These are phyloP conservation scores for Monilinia aucupariae DNA, from an alignment of 2,329 filamentous ascomycete species.

Conservation along the genomic window DNA sequence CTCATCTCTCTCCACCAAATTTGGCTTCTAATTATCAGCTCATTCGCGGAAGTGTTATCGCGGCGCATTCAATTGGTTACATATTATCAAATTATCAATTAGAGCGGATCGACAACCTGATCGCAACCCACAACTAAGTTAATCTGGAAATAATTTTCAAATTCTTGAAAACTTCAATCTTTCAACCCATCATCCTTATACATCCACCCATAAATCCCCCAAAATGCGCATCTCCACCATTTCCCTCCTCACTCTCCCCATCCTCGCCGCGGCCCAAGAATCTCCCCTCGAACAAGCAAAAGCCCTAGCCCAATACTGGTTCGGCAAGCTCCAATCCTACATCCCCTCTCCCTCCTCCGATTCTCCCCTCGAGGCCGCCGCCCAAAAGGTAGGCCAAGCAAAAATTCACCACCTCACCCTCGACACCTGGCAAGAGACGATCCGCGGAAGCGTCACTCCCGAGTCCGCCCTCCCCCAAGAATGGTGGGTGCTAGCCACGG, in stretches of 20 bases:
- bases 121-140: constrained; percentile 3
- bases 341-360: constrained; percentile 42
- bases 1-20: not conserved
- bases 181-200: not conserved
- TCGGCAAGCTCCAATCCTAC: constrained; percentile 54
- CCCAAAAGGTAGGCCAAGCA: constrained; percentile 46
- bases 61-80: constrained; percentile 7
- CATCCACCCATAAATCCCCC: not conserved
- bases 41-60: constrained; percentile 4
- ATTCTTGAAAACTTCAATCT: not conserved
- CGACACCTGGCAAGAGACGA: constrained; percentile 64
- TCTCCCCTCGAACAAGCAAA: constrained; percentile 50
- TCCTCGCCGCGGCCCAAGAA: constrained; percentile 50
- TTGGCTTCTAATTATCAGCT: not conserved
- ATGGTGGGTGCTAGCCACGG: constrained; percentile 70
- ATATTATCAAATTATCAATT: not conserved
- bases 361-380: constrained; percentile 40
- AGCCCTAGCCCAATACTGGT: constrained; percentile 58
- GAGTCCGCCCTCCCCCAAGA: constrained; percentile 58
- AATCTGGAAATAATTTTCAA: not conserved
- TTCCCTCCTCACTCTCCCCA: constrained; percentile 49
- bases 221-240: constrained; percentile 54
- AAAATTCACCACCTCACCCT: constrained; percentile 57
- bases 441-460: constrained; percentile 56
- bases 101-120: constrained; percentile 1